These are phyloP conservation scores for Areca catechu DNA, from an alignment of 176 grass and related monocot species.

Conservation along the genomic window DNA sequence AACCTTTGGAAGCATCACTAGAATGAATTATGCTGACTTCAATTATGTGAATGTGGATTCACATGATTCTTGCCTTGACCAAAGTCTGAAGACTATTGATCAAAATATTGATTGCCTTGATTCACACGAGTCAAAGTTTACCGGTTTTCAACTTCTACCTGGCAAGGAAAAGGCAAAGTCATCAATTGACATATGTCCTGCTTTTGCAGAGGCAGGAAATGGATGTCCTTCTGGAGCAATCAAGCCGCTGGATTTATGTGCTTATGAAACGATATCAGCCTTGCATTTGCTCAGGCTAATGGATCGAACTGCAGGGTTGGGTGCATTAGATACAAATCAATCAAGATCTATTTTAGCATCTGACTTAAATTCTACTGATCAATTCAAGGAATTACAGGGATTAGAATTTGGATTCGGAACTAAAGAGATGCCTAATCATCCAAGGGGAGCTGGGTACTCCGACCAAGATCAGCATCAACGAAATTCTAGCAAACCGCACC, in stretches of 20 bases:
- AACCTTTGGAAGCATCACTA: constrained; percentile 29
- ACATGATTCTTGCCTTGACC: not conserved
- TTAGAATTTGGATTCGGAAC: constrained; percentile 11
- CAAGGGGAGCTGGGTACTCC: constrained; percentile 24
- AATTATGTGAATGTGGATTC: constrained; percentile 9
- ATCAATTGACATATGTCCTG: not conserved
- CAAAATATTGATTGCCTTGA: not conserved
- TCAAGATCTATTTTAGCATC: constrained; percentile 19
- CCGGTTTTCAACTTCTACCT: not conserved
- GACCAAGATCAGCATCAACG: constrained; percentile 16
- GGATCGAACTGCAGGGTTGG: constrained; percentile 29
- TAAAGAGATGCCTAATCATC: constrained; percentile 18
- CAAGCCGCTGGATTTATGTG: constrained; percentile 18
- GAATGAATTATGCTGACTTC: constrained; percentile 13
- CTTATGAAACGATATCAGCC: constrained; percentile 40
- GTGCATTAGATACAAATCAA: constrained; percentile 21
- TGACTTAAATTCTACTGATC: constrained; percentile 13
- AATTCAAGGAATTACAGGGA: constrained; percentile 21
- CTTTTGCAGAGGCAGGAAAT: constrained; percentile 24
- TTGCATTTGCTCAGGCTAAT: constrained; percentile 55
- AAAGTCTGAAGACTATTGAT: not conserved
- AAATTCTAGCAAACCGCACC: constrained; percentile 35
- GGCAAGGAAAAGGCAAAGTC: not conserved
- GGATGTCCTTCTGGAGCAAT: constrained; percentile 23
- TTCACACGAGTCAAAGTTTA: not conserved